phyloP scores from a whole-genome alignment of 768 basidiomycete species.

The Pulveroboletus sp. region DNA sequence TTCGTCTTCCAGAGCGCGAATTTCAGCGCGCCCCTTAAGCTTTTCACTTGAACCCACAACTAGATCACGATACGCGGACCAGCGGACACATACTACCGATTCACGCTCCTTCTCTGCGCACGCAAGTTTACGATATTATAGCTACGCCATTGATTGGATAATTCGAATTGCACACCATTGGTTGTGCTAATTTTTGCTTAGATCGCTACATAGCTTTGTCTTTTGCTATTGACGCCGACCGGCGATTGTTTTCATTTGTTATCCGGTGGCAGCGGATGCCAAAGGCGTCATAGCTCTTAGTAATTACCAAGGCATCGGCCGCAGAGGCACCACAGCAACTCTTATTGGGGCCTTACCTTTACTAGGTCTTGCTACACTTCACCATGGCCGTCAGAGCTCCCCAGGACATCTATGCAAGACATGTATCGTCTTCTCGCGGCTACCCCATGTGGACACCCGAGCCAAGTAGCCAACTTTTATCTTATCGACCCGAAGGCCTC shows the following conservation, averaged over 20 bases:
- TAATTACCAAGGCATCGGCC: conserved; percentile 12
- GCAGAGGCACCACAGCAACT: conserved; percentile 12
- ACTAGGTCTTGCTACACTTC: background rate
- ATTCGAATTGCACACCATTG: background rate
- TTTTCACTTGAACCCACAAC: too few relatives aligned
- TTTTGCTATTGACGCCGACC: background rate
- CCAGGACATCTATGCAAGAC: conserved; percentile 26
- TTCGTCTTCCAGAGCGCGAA: too few relatives aligned
- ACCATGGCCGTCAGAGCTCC: conserved; percentile 23
- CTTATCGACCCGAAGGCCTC: conserved; percentile 28
- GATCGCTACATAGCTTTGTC: conserved; percentile 15
- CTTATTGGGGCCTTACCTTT: background rate
- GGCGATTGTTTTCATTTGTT: too few relatives aligned
- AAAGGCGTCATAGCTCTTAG: background rate
- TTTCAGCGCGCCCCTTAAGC: too few relatives aligned
- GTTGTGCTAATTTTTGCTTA: conserved; percentile 5
- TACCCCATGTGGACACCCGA: conserved; percentile 38
- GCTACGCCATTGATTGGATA: conserved; percentile 2
- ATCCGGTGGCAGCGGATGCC: too few relatives aligned
- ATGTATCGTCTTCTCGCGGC: conserved; percentile 27
- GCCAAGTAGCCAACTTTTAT: conserved; percentile 24
- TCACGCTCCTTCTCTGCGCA: background rate
- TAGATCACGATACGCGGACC: too few relatives aligned
- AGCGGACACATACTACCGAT: background rate
- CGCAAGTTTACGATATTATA: conserved; percentile 1